Conservation (phyloP, 1,284 basidiomycete genomes). For the Malassezia pachydermatis region DNA sequence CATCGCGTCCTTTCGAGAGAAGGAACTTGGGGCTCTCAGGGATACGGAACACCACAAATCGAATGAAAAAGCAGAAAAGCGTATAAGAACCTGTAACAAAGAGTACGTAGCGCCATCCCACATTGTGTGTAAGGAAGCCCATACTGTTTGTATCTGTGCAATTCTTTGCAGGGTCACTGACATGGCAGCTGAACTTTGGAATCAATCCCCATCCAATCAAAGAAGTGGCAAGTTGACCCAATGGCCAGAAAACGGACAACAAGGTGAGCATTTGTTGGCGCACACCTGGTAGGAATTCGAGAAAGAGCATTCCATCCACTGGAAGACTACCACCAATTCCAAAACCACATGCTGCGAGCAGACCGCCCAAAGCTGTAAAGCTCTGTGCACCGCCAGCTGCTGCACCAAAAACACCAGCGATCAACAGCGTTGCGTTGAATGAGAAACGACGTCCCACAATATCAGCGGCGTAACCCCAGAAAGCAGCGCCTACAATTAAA, state of each 20-base stretch:
- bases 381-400: constrained; percentile 36
- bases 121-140: constrained; percentile 30
- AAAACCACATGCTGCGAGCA: constrained; percentile 39
- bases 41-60: constrained; percentile 42
- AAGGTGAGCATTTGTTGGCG: constrained; percentile 42
- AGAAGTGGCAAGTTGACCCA: constrained; percentile 42
- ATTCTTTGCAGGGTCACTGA: too few relatives aligned
- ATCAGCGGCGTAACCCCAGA: constrained; percentile 44
- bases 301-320: constrained; percentile 47
- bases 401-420: constrained; percentile 45
- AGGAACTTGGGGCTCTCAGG: constrained; percentile 48
- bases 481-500: constrained; percentile 41
- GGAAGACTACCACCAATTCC: constrained; percentile 46
- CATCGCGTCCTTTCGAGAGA: constrained; percentile 44
- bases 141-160: constrained; percentile 11
- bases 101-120: constrained; percentile 44
- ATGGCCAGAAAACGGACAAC: constrained; percentile 45
- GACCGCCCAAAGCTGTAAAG: constrained; percentile 39
- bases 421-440: constrained; percentile 44
- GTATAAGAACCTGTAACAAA: constrained; percentile 42
- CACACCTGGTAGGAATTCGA: constrained; percentile 42
- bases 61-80: constrained; percentile 35
- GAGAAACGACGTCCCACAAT: constrained; percentile 42
- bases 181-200: constrained; percentile 38
- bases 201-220: constrained; percentile 46